Evolutionary conservation across 768 basidiomycete genomes (phyloP).

Genomic region (Mycena venus): DNA sequence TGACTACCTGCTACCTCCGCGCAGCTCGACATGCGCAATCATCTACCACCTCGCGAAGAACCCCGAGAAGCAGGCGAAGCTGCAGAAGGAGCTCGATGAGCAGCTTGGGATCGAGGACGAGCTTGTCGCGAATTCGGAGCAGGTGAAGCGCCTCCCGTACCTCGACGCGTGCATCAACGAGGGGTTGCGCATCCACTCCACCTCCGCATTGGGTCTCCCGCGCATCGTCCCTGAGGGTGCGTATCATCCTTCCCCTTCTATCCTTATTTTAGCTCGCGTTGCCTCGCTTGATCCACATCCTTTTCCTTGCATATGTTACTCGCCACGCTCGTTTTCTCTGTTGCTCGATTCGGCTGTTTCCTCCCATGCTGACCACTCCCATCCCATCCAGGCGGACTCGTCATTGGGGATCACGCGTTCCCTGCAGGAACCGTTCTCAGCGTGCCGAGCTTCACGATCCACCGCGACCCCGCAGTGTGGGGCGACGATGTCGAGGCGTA

Average conservation of each 20-base stretch:
- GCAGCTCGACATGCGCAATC: constrained; percentile 90
- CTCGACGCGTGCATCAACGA: constrained; percentile 92
- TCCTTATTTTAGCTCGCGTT: too few species aligned
- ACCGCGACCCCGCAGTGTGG: constrained; percentile 81
- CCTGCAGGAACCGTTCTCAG: constrained; percentile 82
- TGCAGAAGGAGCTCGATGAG: constrained; percentile 66
- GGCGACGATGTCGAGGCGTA: constrained; percentile 82
- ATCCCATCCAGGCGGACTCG: constrained; percentile 77
- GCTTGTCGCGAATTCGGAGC: constrained; percentile 70
- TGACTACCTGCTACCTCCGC: neutral
- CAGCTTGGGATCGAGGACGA: constrained; percentile 66
- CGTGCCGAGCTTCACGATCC: constrained; percentile 88
- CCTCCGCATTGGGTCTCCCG: constrained; percentile 87
- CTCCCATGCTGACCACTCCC: constrained; percentile 87
- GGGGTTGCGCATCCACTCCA: constrained; percentile 86
- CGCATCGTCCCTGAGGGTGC: constrained; percentile 78
- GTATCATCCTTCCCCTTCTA: constrained; percentile 72
- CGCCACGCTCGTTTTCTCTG: too few species aligned
- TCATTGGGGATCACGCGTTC: constrained; percentile 69
- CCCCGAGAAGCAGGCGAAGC: constrained; percentile 63
- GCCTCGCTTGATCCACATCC: too few species aligned
- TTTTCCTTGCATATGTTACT: too few species aligned
- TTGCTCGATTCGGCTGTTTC: too few species aligned
- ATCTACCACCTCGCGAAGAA: constrained; percentile 74
- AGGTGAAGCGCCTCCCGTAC: constrained; percentile 82